phyloP scores from a whole-genome alignment of 1,139 yeast genomes.

The Martiniozyma asiatica region DNA sequence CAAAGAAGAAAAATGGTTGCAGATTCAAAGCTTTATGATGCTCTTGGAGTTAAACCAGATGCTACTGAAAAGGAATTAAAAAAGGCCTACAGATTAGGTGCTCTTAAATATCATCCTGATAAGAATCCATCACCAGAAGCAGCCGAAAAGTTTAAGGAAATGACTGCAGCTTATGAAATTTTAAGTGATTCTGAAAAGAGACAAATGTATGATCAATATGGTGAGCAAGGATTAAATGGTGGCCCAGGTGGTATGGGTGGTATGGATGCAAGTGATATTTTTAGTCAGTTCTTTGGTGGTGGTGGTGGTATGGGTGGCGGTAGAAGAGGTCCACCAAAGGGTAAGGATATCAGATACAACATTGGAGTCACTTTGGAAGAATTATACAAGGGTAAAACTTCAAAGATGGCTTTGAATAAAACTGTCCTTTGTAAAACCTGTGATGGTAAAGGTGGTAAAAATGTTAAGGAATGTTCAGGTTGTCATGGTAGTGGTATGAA shows the following conservation, averaged over 20 bases:
- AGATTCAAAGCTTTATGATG: constrained; percentile 81
- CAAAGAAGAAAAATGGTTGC: constrained; percentile 49
- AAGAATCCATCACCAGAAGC: constrained; percentile 83
- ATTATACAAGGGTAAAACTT: constrained; percentile 85
- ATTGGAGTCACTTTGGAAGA: constrained; percentile 83
- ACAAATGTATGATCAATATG: constrained; percentile 77
- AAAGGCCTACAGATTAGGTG: constrained; percentile 89
- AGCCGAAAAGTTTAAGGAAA: constrained; percentile 92
- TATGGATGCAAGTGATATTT: constrained; percentile 62
- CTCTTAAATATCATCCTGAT: constrained; percentile 92
- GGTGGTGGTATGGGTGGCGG: constrained; percentile 34
- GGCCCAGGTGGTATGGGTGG: constrained; percentile 68
- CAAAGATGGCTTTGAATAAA: constrained; percentile 88
- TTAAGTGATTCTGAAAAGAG: constrained; percentile 82
- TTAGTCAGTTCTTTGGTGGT: constrained; percentile 82
- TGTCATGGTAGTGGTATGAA: constrained; percentile 90
- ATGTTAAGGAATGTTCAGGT: constrained; percentile 72
- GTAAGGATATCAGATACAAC: constrained; percentile 86
- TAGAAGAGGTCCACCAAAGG: constrained; percentile 74
- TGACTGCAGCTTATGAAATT: constrained; percentile 74
- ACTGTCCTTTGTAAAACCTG: constrained; percentile 80
- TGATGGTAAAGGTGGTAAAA: constrained; percentile 95
- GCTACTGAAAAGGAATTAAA: constrained; percentile 81
- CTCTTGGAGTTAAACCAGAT: constrained; percentile 65
- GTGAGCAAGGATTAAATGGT: constrained; percentile 85